Evolutionary conservation across 805 yeast species (phyloP), one percentile per base, ranked within the genome.

Genomic region (Kluyveromyces siamensis): DNA sequence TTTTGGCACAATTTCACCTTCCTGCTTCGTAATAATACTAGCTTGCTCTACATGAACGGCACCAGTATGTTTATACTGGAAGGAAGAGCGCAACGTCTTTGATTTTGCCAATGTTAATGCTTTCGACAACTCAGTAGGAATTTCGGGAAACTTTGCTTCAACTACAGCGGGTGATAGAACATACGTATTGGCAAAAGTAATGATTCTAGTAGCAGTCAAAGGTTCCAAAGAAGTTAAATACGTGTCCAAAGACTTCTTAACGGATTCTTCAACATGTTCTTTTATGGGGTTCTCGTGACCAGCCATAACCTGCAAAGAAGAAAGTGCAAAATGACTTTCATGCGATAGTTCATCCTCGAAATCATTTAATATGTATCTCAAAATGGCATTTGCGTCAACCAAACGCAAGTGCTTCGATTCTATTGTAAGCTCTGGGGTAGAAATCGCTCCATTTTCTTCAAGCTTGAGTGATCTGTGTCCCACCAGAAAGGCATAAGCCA

Each of bases 341-440:
- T 74, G 65, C 14, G 69, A 60, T 11, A 59, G 53, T 27, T 66
- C 58, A 9, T 46, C 56, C 6, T 65, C 48, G 52, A 79, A 81
- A 52, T 79, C 81, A 19, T 69, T 63, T 37, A 79, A 70, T 52
- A 81, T 67, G 58, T 79, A 84, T 62, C 81, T 80, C 52, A 84
- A 81, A 46, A 84, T 80, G 18, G 93, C 81, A 60, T 84, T 82
- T 18, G 87, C 72, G 63, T 84, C 87, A 49, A 72, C 66, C 52
- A 84, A 71, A 55, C 74, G 76, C 33, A 67, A 61, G 1, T 53
- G 50, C n/a, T 57, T 58, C 25, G 55, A 51, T 5, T 63, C 67
- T n/a, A 60, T 55, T 6, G 52, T 50, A 41, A 68, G 54, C 46
- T 58, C 61, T 37, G 64, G 53, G 45, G 55, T 58, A 9, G 61